A percentile compares a stretch with the other conserved stretches of the same genome.
Evolutionary conservation across 306 rosid species (phyloP).

Genomic region (Casuarina equisetifolia): DNA sequence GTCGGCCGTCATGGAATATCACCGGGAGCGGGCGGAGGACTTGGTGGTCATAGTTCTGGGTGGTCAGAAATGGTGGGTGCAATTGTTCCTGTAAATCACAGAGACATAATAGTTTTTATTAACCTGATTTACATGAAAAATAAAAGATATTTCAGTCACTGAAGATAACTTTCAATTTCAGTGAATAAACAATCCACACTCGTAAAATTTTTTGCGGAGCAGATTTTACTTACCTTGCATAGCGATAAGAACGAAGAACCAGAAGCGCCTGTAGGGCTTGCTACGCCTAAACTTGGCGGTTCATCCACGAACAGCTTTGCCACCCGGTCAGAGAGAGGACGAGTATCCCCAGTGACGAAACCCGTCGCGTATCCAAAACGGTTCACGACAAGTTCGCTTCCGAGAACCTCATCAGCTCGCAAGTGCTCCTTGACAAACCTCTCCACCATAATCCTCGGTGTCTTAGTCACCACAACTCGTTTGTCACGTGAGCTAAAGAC

Average conservation of each 20-base stretch:
- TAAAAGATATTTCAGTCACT: too few relatives aligned
- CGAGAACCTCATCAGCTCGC: conserved; percentile 69
- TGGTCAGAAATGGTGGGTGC: conserved; percentile 43
- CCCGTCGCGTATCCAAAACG: conserved; percentile 79
- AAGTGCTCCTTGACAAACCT: conserved; percentile 79
- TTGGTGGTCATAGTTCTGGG: conserved; percentile 25
- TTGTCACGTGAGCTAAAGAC: conserved; percentile 38
- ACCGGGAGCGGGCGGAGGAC: conserved; percentile 72
- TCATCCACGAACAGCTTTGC: conserved; percentile 37
- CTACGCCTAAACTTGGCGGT: conserved; percentile 49
- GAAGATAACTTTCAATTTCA: too few relatives aligned
- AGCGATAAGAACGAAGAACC: conserved; percentile 37
- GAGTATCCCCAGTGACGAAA: conserved; percentile 28
- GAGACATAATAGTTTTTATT: not conserved
- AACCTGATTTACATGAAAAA: not conserved
- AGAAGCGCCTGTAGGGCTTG: conserved; percentile 28
- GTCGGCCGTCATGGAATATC: conserved; percentile 95
- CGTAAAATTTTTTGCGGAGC: too few relatives aligned
- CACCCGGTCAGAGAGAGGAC: conserved; percentile 27
- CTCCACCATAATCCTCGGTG: conserved; percentile 76
- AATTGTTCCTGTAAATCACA: conserved; percentile 47
- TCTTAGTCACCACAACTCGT: conserved; percentile 63
- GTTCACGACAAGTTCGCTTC: conserved; percentile 50
- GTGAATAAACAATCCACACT: too few relatives aligned
- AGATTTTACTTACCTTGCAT: conserved; percentile 51